Evolutionary conservation across 2,329 filamentous ascomycete genomes (phyloP), one percentile per base, ranked within the genome.

Genomic region (Dendrostoma leiphaemia): DNA sequence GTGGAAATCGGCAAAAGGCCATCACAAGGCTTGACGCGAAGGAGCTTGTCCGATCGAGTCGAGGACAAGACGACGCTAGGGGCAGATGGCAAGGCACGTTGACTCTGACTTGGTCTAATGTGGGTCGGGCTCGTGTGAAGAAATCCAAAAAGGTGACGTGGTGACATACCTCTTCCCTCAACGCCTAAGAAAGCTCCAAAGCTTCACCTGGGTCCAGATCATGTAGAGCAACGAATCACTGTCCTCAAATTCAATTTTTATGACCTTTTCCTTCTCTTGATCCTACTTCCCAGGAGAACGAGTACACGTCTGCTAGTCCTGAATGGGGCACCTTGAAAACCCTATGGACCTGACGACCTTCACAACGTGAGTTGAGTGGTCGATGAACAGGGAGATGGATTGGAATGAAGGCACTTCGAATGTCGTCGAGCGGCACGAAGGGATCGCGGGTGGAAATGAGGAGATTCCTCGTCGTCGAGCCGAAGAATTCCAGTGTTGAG

Each of bases 401-500:
- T 45, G 51, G 49, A 48, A 54, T 38, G 49, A 43, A 51, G 38
- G 53, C 44, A 38, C 31, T 37, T 51, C 44, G 48, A n/a, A 37
- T 44, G 53, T 60, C 48, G 38, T 29, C 53, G 38, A 54, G 54
- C 32, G 59, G 62, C 59, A 66, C 65, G 66, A 67, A 73, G 71
- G 69, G 69, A 65, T 67, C 63, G 61, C 63, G 62, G 63, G 68
- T 65, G 66, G 65, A 67, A 65, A 65, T 61, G 65, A 64, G 66
- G 71, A 72, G 71, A 72, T 75, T 75, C 73, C 70, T 73, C 65
- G 66, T 67, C 59, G 67, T 66, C 66, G 67, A 66, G 65, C 67
- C 68, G 68, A 74, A 73, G 73, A 75, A 77, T 76, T 71, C 60
- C 61, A 62, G 53, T 56, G 38, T 31, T n/a, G n/a, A n/a, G n/a